Percentiles rank a stretch among this genome's conserved stretches.
These are phyloP conservation scores for Zygosaccharomyces sapae DNA, from an alignment of 1,139 yeast genomes.

Conservation along the genomic window DNA sequence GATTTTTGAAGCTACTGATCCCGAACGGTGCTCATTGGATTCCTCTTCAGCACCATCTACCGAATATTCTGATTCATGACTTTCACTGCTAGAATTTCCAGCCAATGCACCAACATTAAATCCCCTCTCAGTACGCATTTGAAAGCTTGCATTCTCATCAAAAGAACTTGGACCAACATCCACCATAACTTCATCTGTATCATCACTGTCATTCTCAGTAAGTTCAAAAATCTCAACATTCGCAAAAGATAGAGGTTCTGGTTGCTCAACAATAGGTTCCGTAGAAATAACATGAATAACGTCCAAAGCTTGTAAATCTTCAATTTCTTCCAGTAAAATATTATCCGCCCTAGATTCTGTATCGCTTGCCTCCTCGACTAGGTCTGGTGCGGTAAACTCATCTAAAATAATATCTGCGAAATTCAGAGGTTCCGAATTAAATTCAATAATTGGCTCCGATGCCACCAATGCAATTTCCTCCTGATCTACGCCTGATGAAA, in stretches of 20 bases:
- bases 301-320: not conserved
- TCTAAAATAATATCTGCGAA: not conserved
- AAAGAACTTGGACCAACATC: not conserved
- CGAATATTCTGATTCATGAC: not conserved
- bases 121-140: not conserved
- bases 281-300: slow-evolving; percentile 2
- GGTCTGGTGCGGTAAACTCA: slow-evolving; percentile 5
- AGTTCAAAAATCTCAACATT: not conserved
- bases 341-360: not conserved
- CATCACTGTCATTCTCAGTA: not conserved
- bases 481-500: not conserved
- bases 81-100: not conserved
- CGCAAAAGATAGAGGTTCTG: not conserved
- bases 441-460: slow-evolving; percentile 11
- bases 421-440: not conserved
- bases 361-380: slow-evolving; percentile 2
- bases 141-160: not conserved
- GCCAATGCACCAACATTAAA: not conserved
- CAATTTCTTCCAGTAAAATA: not conserved
- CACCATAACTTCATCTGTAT: not conserved
- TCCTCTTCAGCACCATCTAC: not conserved
- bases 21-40: not conserved
- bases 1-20: slow-evolving; percentile 3
- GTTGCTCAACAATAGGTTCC: slow-evolving; percentile 10
- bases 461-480: slow-evolving; percentile 1